Conservation (phyloP, 1,284 basidiomycete species). For the Amylostereum areolatum region DNA sequence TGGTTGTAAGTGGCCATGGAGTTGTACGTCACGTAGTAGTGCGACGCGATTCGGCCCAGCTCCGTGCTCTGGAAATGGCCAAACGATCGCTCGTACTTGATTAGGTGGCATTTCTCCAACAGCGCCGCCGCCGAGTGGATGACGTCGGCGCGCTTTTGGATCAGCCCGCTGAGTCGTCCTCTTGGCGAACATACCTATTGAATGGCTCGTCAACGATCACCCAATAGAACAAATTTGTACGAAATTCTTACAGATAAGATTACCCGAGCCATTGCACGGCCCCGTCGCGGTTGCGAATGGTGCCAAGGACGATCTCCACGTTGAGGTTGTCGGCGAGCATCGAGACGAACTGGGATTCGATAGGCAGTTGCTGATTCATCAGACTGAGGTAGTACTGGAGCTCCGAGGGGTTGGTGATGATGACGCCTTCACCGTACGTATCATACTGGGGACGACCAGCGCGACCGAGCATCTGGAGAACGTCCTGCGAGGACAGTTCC, state of each 20-base stretch:
- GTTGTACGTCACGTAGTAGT: constrained; percentile 95
- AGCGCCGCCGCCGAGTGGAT: constrained; percentile 91
- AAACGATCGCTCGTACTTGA: constrained; percentile 90
- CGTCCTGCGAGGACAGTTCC: constrained; percentile 94
- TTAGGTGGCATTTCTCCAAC: constrained; percentile 89
- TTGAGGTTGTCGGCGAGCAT: constrained; percentile 96
- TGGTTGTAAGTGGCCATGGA: constrained; percentile 98
- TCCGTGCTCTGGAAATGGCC: constrained; percentile 91
- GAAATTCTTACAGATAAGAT: constrained; percentile 74
- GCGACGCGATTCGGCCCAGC: constrained; percentile 90
- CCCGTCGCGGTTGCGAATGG: constrained; percentile 83
- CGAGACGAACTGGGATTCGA: constrained; percentile 93
- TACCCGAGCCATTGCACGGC: constrained; percentile 98
- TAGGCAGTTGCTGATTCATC: constrained; percentile 94
- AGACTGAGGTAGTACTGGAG: constrained; percentile 95
- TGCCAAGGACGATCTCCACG: constrained; percentile 96
- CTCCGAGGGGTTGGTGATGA: constrained; percentile 97
- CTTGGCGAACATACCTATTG: constrained; percentile 82
- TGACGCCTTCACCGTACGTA: constrained; percentile 96
- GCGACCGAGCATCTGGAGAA: constrained; percentile 97
- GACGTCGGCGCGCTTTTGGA: constrained; percentile 95
- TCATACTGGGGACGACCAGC: constrained; percentile 98
- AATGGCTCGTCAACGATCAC: constrained; percentile 6
- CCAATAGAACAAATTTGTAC: not conserved
- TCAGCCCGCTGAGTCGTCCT: constrained; percentile 72